A percentile compares a stretch with the other conserved stretches of the same genome.
Evolutionary conservation across 2,329 filamentous ascomycete genomes (phyloP).

Genomic region (Lasiodiplodia sp.): DNA sequence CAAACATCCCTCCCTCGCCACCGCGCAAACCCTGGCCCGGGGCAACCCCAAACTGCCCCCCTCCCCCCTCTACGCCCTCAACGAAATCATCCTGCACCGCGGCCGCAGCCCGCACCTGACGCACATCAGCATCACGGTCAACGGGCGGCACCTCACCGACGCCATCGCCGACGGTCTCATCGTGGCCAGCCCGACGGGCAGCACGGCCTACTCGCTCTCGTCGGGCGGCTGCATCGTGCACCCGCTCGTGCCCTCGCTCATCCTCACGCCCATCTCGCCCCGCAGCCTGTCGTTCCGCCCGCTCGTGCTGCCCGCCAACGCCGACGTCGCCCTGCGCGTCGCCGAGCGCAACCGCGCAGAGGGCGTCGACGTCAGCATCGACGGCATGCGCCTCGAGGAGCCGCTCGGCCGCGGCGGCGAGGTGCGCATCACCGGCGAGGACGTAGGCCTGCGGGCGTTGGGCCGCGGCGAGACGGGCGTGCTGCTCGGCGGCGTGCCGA

Average conservation of each 20-base stretch:
- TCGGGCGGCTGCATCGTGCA: constrained; percentile 94
- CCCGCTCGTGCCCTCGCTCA: constrained; percentile 84
- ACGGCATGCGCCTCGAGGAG: constrained; percentile 53
- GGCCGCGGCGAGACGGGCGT: constrained; percentile 55
- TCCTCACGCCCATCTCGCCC: constrained; percentile 93
- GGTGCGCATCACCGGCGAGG: constrained; percentile 86
- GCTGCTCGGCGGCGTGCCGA: constrained; percentile 84
- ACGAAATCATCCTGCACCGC: constrained; percentile 93
- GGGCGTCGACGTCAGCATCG: constrained; percentile 59
- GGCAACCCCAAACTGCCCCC: constrained; percentile 53
- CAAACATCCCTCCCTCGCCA: constrained; percentile 27
- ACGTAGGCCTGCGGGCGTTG: constrained; percentile 63
- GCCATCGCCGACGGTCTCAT: constrained; percentile 96
- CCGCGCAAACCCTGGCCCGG: constrained; percentile 32
- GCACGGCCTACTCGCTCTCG: constrained; percentile 93
- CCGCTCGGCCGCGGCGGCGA: constrained; percentile 63
- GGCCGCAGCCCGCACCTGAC: constrained; percentile 89
- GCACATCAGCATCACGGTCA: constrained; percentile 89
- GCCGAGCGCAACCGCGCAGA: constrained; percentile 66
- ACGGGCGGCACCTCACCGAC: constrained; percentile 88
- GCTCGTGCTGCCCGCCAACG: constrained; percentile 85
- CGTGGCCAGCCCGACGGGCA: constrained; percentile 91
- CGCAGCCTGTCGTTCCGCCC: constrained; percentile 91
- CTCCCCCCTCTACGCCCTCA: constrained; percentile 73
- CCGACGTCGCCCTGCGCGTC: constrained; percentile 80